Percentiles rank a stretch among this genome's conserved stretches.
phyloP scores from a whole-genome alignment of 345 rosid species.

The Syzygium grande region DNA sequence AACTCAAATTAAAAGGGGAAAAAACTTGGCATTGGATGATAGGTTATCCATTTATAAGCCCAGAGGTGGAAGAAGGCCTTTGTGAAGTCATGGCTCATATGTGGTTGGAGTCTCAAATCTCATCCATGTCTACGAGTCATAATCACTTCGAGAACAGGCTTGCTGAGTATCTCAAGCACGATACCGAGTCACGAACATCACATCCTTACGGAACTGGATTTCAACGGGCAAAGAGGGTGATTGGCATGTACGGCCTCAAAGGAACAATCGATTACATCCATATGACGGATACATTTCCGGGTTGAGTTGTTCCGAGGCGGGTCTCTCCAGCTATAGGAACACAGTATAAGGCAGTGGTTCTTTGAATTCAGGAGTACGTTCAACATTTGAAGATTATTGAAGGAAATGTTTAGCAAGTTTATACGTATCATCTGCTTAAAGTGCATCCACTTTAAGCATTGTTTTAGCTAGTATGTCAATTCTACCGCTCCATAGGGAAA shows the following conservation, averaged over 20 bases:
- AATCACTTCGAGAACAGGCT: background rate
- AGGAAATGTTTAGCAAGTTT: background rate
- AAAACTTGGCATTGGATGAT: background rate
- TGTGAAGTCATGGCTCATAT: background rate
- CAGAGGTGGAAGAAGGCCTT: background rate
- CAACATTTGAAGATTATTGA: background rate
- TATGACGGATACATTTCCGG: background rate
- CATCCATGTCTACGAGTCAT: background rate
- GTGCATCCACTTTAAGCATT: background rate
- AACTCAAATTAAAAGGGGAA: background rate
- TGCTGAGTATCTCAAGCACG: background rate
- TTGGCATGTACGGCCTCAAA: background rate
- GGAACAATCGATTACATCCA: conserved; percentile 1
- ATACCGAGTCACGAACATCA: background rate
- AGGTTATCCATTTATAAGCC: background rate
- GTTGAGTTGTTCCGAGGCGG: background rate
- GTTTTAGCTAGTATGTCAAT: background rate
- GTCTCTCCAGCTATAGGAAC: background rate
- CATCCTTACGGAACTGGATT: conserved; percentile 1
- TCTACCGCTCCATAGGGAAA: background rate
- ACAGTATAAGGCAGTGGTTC: background rate
- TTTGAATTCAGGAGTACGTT: background rate
- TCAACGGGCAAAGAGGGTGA: background rate
- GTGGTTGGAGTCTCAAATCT: background rate
- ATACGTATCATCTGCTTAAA: background rate